Percentiles rank a stretch among this genome's conserved stretches.
phyloP scores from a whole-genome alignment of 768 basidiomycete genomes.

The Calocybe cyanea region DNA sequence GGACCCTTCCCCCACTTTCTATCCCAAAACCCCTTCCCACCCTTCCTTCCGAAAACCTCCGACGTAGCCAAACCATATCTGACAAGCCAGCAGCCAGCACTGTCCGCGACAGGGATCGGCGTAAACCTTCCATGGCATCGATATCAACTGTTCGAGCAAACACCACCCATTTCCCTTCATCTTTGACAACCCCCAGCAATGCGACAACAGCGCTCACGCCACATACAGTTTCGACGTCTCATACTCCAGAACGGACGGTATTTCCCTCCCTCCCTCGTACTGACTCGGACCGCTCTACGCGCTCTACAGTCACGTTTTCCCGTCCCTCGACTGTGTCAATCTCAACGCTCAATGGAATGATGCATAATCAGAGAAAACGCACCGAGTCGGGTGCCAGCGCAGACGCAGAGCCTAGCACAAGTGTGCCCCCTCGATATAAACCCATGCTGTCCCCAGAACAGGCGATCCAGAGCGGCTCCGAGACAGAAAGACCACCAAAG shows the following conservation, averaged over 20 bases:
- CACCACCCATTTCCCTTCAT: constrained; percentile 34
- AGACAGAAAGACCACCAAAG: constrained; percentile 44
- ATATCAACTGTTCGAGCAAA: constrained; percentile 43
- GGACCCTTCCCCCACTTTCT: constrained; percentile 43
- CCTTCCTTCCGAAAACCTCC: constrained; percentile 52
- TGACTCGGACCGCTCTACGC: constrained; percentile 43
- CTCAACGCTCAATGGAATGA: constrained; percentile 50
- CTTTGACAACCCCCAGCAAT: constrained; percentile 45
- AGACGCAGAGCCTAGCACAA: constrained; percentile 19
- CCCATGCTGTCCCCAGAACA: background rate
- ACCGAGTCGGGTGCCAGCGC: constrained; percentile 23
- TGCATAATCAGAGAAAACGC: constrained; percentile 42
- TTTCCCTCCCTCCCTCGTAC: constrained; percentile 35
- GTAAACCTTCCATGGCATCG: constrained; percentile 32
- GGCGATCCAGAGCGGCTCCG: constrained; percentile 30
- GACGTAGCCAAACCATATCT: constrained; percentile 17
- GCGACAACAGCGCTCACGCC: constrained; percentile 66
- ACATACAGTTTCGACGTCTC: constrained; percentile 56
- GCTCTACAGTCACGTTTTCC: constrained; percentile 60
- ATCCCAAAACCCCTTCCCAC: constrained; percentile 53
- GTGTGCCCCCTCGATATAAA: constrained; percentile 8
- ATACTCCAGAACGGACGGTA: constrained; percentile 20
- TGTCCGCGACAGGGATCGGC: constrained; percentile 20
- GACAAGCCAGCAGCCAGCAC: constrained; percentile 11
- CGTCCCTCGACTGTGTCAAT: constrained; percentile 53